Evolutionary conservation across 192 early-diverging fungal genomes (phyloP).

Genomic region (Martensiomyces pterosporus): DNA sequence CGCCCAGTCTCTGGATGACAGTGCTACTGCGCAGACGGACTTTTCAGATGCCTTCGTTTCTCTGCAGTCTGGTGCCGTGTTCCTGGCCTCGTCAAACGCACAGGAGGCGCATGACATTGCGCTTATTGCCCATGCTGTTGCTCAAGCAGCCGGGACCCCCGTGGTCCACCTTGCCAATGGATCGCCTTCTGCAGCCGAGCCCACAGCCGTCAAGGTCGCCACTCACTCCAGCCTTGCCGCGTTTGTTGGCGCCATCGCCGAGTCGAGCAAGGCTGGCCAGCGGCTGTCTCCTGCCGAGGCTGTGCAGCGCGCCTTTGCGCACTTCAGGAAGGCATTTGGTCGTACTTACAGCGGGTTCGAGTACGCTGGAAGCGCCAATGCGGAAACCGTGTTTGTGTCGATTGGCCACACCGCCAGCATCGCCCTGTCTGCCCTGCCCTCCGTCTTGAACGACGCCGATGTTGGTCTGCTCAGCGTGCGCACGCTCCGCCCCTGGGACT

Average conservation of each 20-base stretch:
- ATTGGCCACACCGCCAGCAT: slow-evolving; percentile 59
- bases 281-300: slow-evolving; percentile 8
- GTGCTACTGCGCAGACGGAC: slow-evolving; percentile 56
- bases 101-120: slow-evolving; percentile 91
- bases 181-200: slow-evolving; percentile 53
- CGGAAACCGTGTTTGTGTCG: slow-evolving; percentile 76
- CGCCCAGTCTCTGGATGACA: slow-evolving; percentile 59
- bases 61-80: slow-evolving; percentile 70
- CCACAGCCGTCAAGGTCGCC: slow-evolving; percentile 52
- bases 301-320: slow-evolving; percentile 33
- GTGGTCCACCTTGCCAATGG: slow-evolving; percentile 84
- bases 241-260: slow-evolving; percentile 30
- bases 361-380: slow-evolving; percentile 68
- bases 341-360: slow-evolving; percentile 73
- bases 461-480: slow-evolving; percentile 77
- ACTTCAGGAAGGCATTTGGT: slow-evolving; percentile 48
- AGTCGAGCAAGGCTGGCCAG: no score
- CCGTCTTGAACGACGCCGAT: slow-evolving; percentile 27
- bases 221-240: slow-evolving; percentile 48
- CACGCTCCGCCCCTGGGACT: slow-evolving; percentile 81
- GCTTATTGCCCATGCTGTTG: slow-evolving; percentile 76
- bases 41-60: slow-evolving; percentile 72
- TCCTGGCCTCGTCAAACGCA: slow-evolving; percentile 68
- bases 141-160: slow-evolving; percentile 57
- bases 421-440: slow-evolving; percentile 53